These are phyloP conservation scores for Didymella exigua DNA, from an alignment of 2,329 filamentous ascomycete species.

Conservation along the genomic window DNA sequence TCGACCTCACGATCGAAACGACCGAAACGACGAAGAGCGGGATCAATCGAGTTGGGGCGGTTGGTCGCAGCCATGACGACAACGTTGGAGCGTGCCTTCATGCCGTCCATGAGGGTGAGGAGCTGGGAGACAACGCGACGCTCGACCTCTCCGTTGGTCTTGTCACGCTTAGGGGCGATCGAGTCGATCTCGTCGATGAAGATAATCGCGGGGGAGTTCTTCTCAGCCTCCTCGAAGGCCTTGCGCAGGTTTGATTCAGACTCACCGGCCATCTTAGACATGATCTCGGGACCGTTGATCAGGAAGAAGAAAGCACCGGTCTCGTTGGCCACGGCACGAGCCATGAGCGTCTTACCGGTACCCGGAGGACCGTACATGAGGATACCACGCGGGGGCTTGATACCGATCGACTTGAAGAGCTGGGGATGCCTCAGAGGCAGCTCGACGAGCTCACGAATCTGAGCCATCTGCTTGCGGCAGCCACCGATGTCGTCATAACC, in stretches of 20 bases:
- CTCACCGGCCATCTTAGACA: conserved; percentile 99
- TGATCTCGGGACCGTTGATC: conserved; percentile 99
- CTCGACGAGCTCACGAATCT: conserved; percentile 98
- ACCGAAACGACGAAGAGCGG: conserved; percentile 94
- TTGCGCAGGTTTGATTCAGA: conserved; percentile 98
- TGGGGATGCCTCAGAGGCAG: conserved; percentile 94
- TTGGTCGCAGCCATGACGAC: conserved; percentile 99
- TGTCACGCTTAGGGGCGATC: conserved; percentile 98
- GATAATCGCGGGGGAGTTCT: conserved; percentile 98
- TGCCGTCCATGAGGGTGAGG: conserved; percentile 96
- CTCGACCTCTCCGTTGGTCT: conserved; percentile 99
- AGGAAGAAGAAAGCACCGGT: conserved; percentile 99
- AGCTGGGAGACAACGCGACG: conserved; percentile 98
- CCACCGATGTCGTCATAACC: conserved; percentile 99
- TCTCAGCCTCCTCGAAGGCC: conserved; percentile 99
- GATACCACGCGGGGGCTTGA: conserved; percentile 98
- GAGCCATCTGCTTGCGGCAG: conserved; percentile 99
- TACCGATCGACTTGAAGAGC: conserved; percentile 99
- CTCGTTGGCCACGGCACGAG: conserved; percentile 97
- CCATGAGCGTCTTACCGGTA: conserved; percentile 99
- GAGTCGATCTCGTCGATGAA: conserved; percentile 99
- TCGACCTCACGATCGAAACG: conserved; percentile 99
- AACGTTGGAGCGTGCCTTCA: conserved; percentile 98
- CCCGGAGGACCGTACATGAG: conserved; percentile 91
- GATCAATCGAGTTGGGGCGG: conserved; percentile 97